Conservation (phyloP, 208 protist species). For the Trypanosoma rangeli region DNA sequence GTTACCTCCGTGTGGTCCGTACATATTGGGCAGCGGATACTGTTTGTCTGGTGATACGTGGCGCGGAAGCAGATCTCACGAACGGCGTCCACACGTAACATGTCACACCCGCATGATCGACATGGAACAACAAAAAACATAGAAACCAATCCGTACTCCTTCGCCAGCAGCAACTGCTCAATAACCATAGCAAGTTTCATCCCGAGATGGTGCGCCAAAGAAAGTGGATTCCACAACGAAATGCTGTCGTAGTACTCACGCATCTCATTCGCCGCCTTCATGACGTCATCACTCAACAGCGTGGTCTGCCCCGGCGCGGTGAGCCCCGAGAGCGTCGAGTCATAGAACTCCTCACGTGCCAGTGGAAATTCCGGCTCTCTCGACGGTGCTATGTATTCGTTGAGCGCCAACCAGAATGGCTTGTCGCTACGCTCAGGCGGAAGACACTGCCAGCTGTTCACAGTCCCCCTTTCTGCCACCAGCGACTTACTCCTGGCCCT, state of each 20-base stretch:
- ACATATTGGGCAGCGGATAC: slow-evolving; percentile 75
- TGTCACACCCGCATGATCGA: slow-evolving; percentile 76
- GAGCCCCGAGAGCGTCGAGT: slow-evolving; percentile 39
- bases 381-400: slow-evolving; percentile 52
- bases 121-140: slow-evolving; percentile 72
- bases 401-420: slow-evolving; percentile 62
- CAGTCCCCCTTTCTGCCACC: not conserved
- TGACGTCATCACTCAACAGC: slow-evolving; percentile 30
- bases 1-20: slow-evolving; percentile 64
- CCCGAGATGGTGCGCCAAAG: slow-evolving; percentile 53
- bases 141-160: slow-evolving; percentile 54
- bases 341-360: slow-evolving; percentile 51
- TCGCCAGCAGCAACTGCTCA: slow-evolving; percentile 75
- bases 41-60: slow-evolving; percentile 68
- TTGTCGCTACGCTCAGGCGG: slow-evolving; percentile 51
- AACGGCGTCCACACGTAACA: slow-evolving; percentile 50
- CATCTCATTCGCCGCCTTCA: slow-evolving; percentile 48
- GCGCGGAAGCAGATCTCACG: slow-evolving; percentile 63
- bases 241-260: slow-evolving; percentile 61
- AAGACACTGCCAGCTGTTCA: slow-evolving; percentile 43
- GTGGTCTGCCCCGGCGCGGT: slow-evolving; percentile 35
- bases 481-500: not conserved
- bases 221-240: slow-evolving; percentile 76
- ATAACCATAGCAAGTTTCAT: slow-evolving; percentile 54
- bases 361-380: slow-evolving; percentile 43